A percentile compares a stretch with the other conserved stretches of the same genome.
Conservation (phyloP, 352 stramenopile genomes). For the Phytophthora ohioensis region DNA sequence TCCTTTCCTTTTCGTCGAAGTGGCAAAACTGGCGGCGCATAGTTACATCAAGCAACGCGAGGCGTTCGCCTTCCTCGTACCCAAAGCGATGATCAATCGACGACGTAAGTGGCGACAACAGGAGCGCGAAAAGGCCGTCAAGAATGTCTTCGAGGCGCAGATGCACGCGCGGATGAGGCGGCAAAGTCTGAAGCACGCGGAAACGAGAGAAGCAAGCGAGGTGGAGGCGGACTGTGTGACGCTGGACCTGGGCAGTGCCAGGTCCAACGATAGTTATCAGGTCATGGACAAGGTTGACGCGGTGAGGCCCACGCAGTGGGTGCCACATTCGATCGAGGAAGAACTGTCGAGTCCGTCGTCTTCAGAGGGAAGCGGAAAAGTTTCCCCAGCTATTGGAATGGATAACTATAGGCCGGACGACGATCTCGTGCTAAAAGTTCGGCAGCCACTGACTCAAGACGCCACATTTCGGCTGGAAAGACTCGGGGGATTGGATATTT, state of each 20-base stretch:
- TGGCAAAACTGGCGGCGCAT: conserved; percentile 31
- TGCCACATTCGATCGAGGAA: conserved; percentile 29
- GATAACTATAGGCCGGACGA: conserved; percentile 1
- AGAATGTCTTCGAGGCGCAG: conserved; percentile 43
- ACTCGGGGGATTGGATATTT: conserved; percentile 30
- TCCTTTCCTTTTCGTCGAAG: conserved; percentile 6
- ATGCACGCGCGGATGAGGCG: conserved; percentile 41
- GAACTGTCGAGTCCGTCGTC: conserved; percentile 23
- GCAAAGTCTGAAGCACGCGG: conserved; percentile 37
- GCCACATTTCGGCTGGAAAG: conserved; percentile 29
- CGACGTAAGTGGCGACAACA: conserved; percentile 26
- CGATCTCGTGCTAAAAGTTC: conserved; percentile 29
- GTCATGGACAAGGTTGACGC: conserved; percentile 4
- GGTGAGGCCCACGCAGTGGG: conserved; percentile 8
- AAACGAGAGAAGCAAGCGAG: conserved; percentile 3
- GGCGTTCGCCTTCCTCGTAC: conserved; percentile 45
- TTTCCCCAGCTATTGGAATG: neutral
- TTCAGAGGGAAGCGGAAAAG: conserved; percentile 5
- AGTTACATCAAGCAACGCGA: conserved; percentile 40
- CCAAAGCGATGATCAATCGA: conserved; percentile 30
- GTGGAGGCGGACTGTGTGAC: conserved; percentile 32
- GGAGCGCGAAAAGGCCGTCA: conserved; percentile 25
- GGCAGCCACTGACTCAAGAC: conserved; percentile 24
- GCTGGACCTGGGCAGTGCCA: conserved; percentile 30
- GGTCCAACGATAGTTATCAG: conserved; percentile 9